Conservation (phyloP, 768 basidiomycete genomes). For the Termitomyces heimii region DNA sequence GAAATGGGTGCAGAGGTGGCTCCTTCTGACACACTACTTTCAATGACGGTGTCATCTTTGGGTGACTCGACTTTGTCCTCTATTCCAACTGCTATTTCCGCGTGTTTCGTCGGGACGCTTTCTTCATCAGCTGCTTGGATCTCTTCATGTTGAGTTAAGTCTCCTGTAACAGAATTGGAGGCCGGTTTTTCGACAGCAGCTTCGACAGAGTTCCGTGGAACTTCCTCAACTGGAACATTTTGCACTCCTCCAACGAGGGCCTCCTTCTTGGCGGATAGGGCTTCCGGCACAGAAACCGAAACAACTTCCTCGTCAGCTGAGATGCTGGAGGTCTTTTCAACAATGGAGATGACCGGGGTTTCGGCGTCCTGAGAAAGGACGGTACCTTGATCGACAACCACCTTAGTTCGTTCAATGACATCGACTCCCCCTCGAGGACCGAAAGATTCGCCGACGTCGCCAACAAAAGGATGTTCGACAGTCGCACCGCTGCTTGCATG, state of each 20-base stretch:
- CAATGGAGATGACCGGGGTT: background rate
- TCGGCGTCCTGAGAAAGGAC: background rate
- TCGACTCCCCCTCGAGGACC: background rate
- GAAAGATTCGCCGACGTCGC: background rate
- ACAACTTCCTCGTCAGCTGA: background rate
- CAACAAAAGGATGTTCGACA: background rate
- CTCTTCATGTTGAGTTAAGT: background rate
- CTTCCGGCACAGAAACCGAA: background rate
- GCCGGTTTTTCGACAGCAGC: background rate
- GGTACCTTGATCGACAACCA: background rate
- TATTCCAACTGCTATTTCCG: background rate
- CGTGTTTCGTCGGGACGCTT: background rate
- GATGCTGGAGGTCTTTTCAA: background rate
- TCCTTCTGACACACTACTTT: background rate
- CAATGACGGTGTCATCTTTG: background rate
- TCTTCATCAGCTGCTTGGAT: background rate
- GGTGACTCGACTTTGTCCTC: background rate
- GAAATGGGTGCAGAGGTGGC: background rate
- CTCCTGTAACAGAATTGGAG: background rate
- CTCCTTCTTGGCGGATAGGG: background rate
- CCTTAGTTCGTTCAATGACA: background rate
- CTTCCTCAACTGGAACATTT: background rate
- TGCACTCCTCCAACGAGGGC: background rate
- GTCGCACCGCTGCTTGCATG: background rate
- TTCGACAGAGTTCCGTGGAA: background rate